Evolutionary conservation across 345 rosid species (phyloP), one percentile per base, ranked within the genome.

Genomic region (Linum usitatissimum): DNA sequence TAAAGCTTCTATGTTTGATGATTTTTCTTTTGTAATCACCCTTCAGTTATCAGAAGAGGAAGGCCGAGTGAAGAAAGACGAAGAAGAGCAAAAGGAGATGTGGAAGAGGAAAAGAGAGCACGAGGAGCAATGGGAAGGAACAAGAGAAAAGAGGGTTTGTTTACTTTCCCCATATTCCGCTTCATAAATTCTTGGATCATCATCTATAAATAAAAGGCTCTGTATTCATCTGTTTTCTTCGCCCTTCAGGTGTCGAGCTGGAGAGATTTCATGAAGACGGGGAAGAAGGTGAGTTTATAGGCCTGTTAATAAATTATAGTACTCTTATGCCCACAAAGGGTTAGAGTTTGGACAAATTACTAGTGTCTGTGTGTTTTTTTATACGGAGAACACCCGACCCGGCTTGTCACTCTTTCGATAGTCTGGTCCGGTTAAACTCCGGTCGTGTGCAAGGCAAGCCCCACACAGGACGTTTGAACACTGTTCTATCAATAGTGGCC

Each of bases 61-160:
- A 74, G 99, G 99, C 55, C 83, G 99, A 74, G 66, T 93, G 73
- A 93, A 93, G 83, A 93, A 87, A 75, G 99, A 93, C 72, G 97
- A 93, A 76, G 97, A 81, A 76, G 99, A 93, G 73, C 86, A 84
- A 79, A 93, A 86, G 73, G 99, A 93, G 79, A 72, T 78, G 77
- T 83, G 97, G 97, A 93, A 93, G 79, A 87, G 88, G 73, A 90
- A 93, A 79, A 91, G 99, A 53, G 96, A 93, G 66, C 97, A 93
- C 40, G 99, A 90, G 73, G 99, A 86, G 76, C 97, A 93, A 73
- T 93, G 97, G 99, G 99, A 93, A 84, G 97, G 96, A 76, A 90
- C 95, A 3, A 86, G 97, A 80, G 97, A 93, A 74, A 65, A 93
- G 56, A 76, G 96, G 87, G 99, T 90, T 65, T 55, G 83, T 76